These are phyloP conservation scores for Apiospora saccharicola DNA, from an alignment of 2,329 filamentous ascomycete species.

Conservation along the genomic window DNA sequence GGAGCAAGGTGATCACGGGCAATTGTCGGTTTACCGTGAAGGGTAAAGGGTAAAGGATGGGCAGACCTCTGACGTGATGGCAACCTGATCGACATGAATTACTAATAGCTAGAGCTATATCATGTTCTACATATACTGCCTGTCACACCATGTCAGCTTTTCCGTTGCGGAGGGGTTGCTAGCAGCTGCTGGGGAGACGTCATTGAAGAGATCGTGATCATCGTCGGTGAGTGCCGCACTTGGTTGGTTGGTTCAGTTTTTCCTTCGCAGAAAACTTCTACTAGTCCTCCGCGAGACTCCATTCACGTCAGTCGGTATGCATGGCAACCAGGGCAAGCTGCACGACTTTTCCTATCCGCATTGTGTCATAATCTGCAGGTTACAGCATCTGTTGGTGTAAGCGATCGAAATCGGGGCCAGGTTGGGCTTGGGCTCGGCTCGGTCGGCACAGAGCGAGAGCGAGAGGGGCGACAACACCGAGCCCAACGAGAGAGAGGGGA, in stretches of 20 bases:
- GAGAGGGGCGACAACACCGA: not conserved
- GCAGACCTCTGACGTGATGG: conserved; percentile 10
- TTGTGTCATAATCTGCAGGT: conserved; percentile 17
- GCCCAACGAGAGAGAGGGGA: not conserved
- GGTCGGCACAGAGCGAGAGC: conserved; percentile 13
- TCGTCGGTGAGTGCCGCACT: not conserved
- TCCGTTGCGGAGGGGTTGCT: not conserved
- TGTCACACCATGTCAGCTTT: conserved; percentile 12
- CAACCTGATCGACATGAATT: not conserved
- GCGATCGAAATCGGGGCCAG: not conserved
- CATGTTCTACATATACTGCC: not conserved
- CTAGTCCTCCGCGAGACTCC: not conserved
- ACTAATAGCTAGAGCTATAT: not conserved
- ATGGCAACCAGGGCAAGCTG: conserved; percentile 4
- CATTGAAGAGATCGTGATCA: conserved; percentile 6
- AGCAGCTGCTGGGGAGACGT: not conserved
- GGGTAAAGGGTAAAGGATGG: not conserved
- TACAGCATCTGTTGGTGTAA: not conserved
- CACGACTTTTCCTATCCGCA: not conserved
- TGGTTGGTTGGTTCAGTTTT: not conserved
- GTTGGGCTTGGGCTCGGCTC: not conserved
- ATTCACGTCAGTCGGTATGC: not conserved
- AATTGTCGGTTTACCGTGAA: not conserved
- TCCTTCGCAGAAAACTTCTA: not conserved
- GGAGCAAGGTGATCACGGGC: not conserved